phyloP scores from a whole-genome alignment of 2,329 filamentous ascomycete species.

The Calonectria pseudoreteaudii region DNA sequence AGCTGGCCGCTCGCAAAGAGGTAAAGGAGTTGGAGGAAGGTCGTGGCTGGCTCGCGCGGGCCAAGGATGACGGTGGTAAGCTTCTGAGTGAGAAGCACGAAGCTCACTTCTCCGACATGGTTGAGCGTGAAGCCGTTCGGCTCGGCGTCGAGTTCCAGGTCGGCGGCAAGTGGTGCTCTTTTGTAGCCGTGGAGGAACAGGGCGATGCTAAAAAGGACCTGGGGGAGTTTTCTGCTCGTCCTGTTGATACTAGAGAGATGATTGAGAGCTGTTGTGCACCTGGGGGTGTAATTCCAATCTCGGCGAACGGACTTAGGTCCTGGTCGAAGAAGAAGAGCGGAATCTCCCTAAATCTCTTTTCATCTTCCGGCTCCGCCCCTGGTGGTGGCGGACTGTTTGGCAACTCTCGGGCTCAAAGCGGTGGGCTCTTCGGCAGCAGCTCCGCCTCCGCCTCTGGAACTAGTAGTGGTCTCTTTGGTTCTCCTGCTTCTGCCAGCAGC shows the following conservation, averaged over 20 bases:
- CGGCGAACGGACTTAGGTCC: background rate
- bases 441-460: background rate
- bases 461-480: no score
- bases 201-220: conserved; percentile 11
- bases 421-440: background rate
- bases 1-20: conserved; percentile 76
- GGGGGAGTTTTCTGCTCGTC: background rate
- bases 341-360: background rate
- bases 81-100: conserved; percentile 59
- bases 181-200: conserved; percentile 72
- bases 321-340: background rate
- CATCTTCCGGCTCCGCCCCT: background rate
- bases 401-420: background rate
- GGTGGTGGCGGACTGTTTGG: background rate
- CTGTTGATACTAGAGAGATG: background rate
- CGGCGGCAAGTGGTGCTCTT: conserved; percentile 77
- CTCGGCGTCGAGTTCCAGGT: conserved; percentile 76
- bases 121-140: conserved; percentile 73
- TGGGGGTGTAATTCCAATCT: no score
- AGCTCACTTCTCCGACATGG: conserved; percentile 68
- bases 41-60: conserved; percentile 72
- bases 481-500: background rate
- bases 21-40: conserved; percentile 77
- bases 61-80: conserved; percentile 57
- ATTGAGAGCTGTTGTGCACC: background rate